Evolutionary conservation across 1,284 basidiomycete species (phyloP).

Genomic region (Sanghuangporus sanghuang): DNA sequence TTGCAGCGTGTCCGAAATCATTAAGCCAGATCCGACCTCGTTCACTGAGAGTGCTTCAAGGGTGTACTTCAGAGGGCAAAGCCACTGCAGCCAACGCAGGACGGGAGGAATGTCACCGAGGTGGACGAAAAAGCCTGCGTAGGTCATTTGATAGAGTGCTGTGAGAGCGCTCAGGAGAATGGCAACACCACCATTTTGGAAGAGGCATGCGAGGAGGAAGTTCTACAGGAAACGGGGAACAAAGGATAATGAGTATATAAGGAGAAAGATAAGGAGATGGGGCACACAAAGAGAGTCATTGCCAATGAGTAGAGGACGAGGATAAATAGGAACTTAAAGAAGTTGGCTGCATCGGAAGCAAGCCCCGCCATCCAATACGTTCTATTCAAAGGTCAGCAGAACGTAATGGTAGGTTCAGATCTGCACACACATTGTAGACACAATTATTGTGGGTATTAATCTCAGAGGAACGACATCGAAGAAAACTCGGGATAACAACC

Average conservation of each 20-base stretch:
- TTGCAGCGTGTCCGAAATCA: constrained; percentile 73
- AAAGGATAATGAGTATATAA: constrained; percentile 5
- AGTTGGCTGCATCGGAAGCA: constrained; percentile 57
- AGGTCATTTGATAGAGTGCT: constrained; percentile 73
- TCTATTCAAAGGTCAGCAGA: constrained; percentile 31
- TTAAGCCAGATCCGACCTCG: constrained; percentile 79
- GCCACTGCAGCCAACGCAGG: constrained; percentile 83
- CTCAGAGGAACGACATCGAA: constrained; percentile 85
- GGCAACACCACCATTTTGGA: constrained; percentile 82
- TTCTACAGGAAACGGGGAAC: constrained; percentile 47
- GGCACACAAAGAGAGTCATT: constrained; percentile 78
- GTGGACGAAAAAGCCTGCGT: constrained; percentile 84
- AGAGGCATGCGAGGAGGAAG: constrained; percentile 79
- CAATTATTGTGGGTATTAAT: constrained; percentile 78
- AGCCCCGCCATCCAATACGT: constrained; percentile 94
- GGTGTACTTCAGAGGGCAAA: constrained; percentile 65
- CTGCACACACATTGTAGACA: constrained; percentile 65
- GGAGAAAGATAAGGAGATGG: neutral
- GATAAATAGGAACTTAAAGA: constrained; percentile 82
- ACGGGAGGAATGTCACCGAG: constrained; percentile 75
- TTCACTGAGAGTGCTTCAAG: constrained; percentile 85
- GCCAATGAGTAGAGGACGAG: constrained; percentile 72
- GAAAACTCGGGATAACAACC: constrained; percentile 78
- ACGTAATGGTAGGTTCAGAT: neutral
- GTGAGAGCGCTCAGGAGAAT: constrained; percentile 77